Evolutionary conservation across 1,139 yeast genomes (phyloP).

Genomic region (Yamadazyma epiphylla): DNA sequence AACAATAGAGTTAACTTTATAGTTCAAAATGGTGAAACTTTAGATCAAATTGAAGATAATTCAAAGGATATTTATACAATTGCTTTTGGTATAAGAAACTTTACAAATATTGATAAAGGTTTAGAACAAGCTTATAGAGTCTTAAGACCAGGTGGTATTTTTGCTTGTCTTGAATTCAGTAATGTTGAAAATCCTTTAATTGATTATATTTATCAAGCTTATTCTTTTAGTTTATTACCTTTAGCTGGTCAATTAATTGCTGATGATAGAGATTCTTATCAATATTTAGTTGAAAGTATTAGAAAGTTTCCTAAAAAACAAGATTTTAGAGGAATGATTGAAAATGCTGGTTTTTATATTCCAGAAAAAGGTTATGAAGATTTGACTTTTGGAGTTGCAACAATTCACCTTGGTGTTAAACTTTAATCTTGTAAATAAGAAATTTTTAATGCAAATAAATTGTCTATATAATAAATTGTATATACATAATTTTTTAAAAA

Average conservation of each 20-base stretch:
- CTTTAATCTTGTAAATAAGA: constrained; percentile 23
- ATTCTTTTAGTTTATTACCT: constrained; percentile 85
- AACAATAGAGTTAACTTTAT: constrained; percentile 67
- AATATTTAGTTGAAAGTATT: constrained; percentile 91
- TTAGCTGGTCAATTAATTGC: constrained; percentile 94
- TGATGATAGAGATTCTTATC: constrained; percentile 92
- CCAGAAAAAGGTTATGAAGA: constrained; percentile 89
- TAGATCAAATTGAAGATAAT: constrained; percentile 79
- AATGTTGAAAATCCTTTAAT: constrained; percentile 80
- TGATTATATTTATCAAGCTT: constrained; percentile 76
- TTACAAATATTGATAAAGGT: constrained; percentile 92
- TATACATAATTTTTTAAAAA: too few species aligned
- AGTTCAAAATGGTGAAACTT: constrained; percentile 89
- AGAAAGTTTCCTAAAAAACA: constrained; percentile 91
- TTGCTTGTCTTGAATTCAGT: constrained; percentile 92
- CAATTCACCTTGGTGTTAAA: constrained; percentile 94
- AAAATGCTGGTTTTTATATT: constrained; percentile 90
- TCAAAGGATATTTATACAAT: constrained; percentile 95
- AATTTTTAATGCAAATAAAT: background rate
- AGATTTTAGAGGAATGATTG: constrained; percentile 84
- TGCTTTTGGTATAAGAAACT: constrained; percentile 96
- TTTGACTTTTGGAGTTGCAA: constrained; percentile 94
- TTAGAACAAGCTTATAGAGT: constrained; percentile 91
- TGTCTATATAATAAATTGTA: background rate
- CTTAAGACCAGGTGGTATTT: constrained; percentile 93